These are phyloP conservation scores for Hypericum perforatum DNA, from an alignment of 345 rosid genomes.

Conservation along the genomic window DNA sequence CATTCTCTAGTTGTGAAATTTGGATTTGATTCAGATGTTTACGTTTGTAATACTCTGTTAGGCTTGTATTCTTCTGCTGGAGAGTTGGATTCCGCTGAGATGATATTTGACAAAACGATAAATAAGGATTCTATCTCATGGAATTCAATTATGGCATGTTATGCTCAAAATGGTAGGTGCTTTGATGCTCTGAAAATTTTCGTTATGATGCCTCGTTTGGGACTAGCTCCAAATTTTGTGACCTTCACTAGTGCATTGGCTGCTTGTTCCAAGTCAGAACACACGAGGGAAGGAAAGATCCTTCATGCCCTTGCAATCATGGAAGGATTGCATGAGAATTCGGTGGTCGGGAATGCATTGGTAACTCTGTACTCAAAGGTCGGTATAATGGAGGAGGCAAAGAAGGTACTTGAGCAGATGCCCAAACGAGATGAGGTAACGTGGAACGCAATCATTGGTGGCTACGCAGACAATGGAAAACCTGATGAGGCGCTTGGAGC, in stretches of 20 bases:
- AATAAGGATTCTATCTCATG: constrained; percentile 68
- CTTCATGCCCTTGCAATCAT: constrained; percentile 58
- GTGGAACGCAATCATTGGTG: constrained; percentile 87
- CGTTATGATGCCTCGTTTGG: constrained; percentile 30
- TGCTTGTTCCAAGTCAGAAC: constrained; percentile 51
- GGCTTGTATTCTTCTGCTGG: constrained; percentile 63
- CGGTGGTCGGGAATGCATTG: constrained; percentile 61
- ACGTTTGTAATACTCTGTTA: constrained; percentile 58
- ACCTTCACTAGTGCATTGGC: constrained; percentile 67
- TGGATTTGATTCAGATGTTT: constrained; percentile 42
- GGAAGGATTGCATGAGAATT: constrained; percentile 37
- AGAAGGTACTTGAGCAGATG: constrained; percentile 38
- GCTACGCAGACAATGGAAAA: constrained; percentile 52
- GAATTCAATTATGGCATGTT: constrained; percentile 64
- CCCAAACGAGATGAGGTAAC: constrained; percentile 43
- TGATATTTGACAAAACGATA: constrained; percentile 50
- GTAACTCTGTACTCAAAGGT: constrained; percentile 63
- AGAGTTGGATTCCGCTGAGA: constrained; percentile 45
- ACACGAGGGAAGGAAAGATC: constrained; percentile 37
- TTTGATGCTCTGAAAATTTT: constrained; percentile 42
- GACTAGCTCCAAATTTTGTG: constrained; percentile 38
- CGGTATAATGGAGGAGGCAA: constrained; percentile 44
- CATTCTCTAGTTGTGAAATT: constrained; percentile 52
- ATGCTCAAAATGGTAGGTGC: constrained; percentile 49
- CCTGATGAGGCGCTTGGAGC: constrained; percentile 32